Evolutionary conservation across 2,329 filamentous ascomycete species (phyloP).

Genomic region (Stachybotrys elegans): DNA sequence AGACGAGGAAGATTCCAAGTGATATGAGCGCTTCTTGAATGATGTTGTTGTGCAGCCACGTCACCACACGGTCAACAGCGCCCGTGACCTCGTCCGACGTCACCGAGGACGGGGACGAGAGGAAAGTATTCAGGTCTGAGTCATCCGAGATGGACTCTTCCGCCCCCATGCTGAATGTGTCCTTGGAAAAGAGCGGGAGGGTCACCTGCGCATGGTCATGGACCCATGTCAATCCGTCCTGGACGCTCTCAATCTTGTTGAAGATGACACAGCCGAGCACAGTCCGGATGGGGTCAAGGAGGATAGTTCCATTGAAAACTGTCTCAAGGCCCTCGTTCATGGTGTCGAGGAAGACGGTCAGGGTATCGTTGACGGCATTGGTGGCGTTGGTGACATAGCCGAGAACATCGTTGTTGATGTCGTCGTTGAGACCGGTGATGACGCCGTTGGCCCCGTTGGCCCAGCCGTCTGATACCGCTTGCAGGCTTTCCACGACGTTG

Average conservation of each 20-base stretch:
- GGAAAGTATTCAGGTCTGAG: conserved; percentile 60
- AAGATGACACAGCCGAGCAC: conserved; percentile 84
- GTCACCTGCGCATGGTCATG: conserved; percentile 78
- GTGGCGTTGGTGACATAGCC: conserved; percentile 85
- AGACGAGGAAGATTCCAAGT: conserved; percentile 66
- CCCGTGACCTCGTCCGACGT: conserved; percentile 78
- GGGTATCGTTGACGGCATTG: conserved; percentile 73
- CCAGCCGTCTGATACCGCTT: conserved; percentile 72
- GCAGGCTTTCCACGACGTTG: conserved; percentile 67
- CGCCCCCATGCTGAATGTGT: conserved; percentile 81
- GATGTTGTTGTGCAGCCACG: conserved; percentile 63
- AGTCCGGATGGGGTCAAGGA: conserved; percentile 71
- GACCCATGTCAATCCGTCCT: conserved; percentile 91
- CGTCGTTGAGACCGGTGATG: conserved; percentile 63
- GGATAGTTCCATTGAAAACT: conserved; percentile 77
- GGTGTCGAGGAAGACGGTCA: conserved; percentile 74
- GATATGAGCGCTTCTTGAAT: conserved; percentile 78
- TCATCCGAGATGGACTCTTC: conserved; percentile 54
- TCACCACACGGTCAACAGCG: conserved; percentile 65
- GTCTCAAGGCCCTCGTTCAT: conserved; percentile 69
- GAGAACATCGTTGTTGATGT: conserved; percentile 81
- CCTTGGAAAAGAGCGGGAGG: conserved; percentile 71
- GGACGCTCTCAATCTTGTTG: conserved; percentile 77
- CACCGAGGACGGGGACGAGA: conserved; percentile 68
- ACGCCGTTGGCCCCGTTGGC: conserved; percentile 69